Base-by-base conservation (phyloP, 768 basidiomycete genomes). In the Kwoniella sp. region DNA sequence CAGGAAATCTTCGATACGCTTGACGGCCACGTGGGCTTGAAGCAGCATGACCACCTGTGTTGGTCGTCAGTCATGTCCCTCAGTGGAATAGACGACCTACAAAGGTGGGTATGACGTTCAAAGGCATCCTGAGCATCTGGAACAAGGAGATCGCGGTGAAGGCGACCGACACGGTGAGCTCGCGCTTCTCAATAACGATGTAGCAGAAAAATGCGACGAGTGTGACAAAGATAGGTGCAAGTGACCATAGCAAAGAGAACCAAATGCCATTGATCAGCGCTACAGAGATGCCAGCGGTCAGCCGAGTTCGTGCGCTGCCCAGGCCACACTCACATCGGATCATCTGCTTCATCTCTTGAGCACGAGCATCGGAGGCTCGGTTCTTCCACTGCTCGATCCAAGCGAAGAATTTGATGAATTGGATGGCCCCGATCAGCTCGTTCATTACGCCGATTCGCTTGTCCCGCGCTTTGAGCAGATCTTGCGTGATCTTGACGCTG, bases 121-220 rank as follows among this genome's bases (percentile, higher is more conserved):
- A 76, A 0, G 89, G 89, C 17, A 68, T 70, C 32, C 67, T 62
- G 3, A 95, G 79, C 90, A 95, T 90, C 39, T 79, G 79, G 73
- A 93, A 93, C 36, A 93, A 72, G 0, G 88, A 81, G 29, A 95
- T 86, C 0, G 89, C 84, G 37, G 91, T 93, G 68, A 93, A 93
- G 0, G 92, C 91, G 15, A 83, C 79, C 8, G 85, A 79, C 42
- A 91, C 79, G 0, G 88, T 86, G 40, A 98, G 71, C 67, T 87
- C 76, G 39, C 87, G 86, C 59, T 80, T 82, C 57, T 82, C 75
- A 23, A 91, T 82, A 56, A 82, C 89, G 17, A 78, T 79, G 63
- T 81, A 79, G 79, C 60, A 78, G 63, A 82, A 78, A 79, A 93
- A 93, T 1, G 86, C 83, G 14, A 87, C 79, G 50, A 90, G 79